These are phyloP conservation scores for Xylariaceae sp. DNA, from an alignment of 2,329 filamentous ascomycete species.

Conservation along the genomic window DNA sequence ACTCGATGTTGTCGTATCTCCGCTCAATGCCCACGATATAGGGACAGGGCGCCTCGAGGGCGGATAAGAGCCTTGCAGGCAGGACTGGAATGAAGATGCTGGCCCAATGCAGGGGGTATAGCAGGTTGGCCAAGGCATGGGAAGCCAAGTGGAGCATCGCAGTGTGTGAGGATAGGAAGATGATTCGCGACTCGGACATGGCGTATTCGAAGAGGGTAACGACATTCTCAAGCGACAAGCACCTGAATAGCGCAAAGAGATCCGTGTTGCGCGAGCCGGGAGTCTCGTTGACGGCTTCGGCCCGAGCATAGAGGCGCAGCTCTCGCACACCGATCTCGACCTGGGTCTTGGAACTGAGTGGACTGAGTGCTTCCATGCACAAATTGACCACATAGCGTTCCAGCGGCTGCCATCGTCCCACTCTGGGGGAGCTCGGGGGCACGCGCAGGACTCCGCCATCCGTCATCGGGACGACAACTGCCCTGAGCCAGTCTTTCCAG, in stretches of 20 bases:
- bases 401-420: conserved; percentile 91
- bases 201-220: conserved; percentile 90
- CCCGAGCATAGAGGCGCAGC: conserved; percentile 82
- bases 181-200: conserved; percentile 87
- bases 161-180: conserved; percentile 90
- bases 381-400: conserved; percentile 96
- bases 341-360: conserved; percentile 88
- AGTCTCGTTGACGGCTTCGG: conserved; percentile 87
- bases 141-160: conserved; percentile 93
- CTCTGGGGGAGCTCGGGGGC: conserved; percentile 78
- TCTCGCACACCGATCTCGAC: conserved; percentile 88
- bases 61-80: conserved; percentile 79
- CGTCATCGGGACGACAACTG: conserved; percentile 90
- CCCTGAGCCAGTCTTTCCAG: conserved; percentile 98
- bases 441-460: conserved; percentile 77
- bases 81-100: conserved; percentile 92
- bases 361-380: conserved; percentile 89
- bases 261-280: conserved; percentile 88
- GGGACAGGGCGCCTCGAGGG: conserved; percentile 88
- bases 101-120: conserved; percentile 89
- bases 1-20: conserved; percentile 74
- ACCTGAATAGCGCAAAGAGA: conserved; percentile 85
- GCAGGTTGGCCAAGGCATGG: conserved; percentile 72
- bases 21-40: conserved; percentile 96
- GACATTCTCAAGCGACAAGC: conserved; percentile 84